Percentiles rank a stretch among this genome's conserved stretches.
Conservation (phyloP, 2,329 filamentous ascomycete genomes). For the Alternaria dauci region DNA sequence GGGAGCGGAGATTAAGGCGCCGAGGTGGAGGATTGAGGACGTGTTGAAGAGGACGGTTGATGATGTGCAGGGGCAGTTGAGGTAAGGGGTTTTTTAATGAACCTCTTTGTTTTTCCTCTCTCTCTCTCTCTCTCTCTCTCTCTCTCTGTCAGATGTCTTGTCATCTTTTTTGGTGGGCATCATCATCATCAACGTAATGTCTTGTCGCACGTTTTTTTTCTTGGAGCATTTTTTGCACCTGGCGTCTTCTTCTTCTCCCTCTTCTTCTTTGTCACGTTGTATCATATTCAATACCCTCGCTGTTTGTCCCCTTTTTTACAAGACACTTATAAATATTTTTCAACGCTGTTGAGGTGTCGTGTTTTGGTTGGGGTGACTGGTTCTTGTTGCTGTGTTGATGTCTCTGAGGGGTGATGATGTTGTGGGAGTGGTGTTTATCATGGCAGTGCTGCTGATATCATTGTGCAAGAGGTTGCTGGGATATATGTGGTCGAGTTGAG, state of each 20-base stretch:
- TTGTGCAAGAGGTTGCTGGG: too few species aligned
- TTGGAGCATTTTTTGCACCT: not conserved
- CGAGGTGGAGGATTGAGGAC: constrained; percentile 80
- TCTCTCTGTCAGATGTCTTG: too few species aligned
- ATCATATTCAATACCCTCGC: constrained; percentile 11
- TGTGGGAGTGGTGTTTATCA: too few species aligned
- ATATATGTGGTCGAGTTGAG: not conserved
- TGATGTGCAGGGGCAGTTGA: constrained; percentile 76
- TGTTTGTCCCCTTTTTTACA: not conserved
- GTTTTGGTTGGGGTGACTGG: not conserved
- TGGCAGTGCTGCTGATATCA: too few species aligned
- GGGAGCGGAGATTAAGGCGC: constrained; percentile 63
- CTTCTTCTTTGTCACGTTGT: not conserved
- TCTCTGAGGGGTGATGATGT: not conserved
- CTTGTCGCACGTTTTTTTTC: not conserved
- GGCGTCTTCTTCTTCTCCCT: not conserved
- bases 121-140: too few species aligned
- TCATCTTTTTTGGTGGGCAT: too few species aligned
- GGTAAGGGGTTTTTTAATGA: too few species aligned
- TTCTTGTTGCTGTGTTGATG: not conserved
- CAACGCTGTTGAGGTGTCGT: not conserved
- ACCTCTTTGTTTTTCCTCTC: too few species aligned
- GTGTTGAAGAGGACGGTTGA: constrained; percentile 76
- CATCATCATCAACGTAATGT: too few species aligned
- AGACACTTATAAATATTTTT: not conserved